Base-by-base conservation (phyloP, 2,329 filamentous ascomycete species). In the Blastomyces parvus region DNA sequence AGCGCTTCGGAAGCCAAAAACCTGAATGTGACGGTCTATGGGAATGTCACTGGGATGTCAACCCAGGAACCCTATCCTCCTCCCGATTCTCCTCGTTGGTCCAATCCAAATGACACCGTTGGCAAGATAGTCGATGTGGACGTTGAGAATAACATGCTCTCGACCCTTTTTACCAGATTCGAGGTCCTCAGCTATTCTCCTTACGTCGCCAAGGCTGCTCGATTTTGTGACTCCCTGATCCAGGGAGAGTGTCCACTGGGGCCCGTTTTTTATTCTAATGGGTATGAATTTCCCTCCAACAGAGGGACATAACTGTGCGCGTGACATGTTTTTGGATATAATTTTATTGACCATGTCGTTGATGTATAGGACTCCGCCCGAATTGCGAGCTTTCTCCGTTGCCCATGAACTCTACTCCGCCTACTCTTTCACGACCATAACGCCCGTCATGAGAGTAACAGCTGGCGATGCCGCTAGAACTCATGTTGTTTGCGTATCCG, bases 391-490 rank as follows among this genome's bases (percentile, higher is more conserved):
- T 1, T 87, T 97, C 72, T 86, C 84, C 62, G 77, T 96, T 40
- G 81, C 82, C 38, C 86, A 91, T 74, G 82, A 90, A 66, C 88
- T 97, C 74, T 80, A 82, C 67, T 90, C 90, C n/a, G 85, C 86
- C 0, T 99, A 96, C 74, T 84, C 90, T 4, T 96, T 99, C 72
- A 83, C 90, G 1, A 93, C 92, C 1, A 86, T 97, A 67, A 82
- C 86, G 7, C 82, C 89, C 9, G 90, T 85, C 0, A 81, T 97
- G 59, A 77, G 84, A 63, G 83, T 97, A 63, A 84, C 88, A 64
- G 89, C 91, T 62, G 92, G 91, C 66, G 88, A 96, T 72, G 65
- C 72, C 0, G 77, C 73, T 1, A 82, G 79, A 19, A 86, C 85
- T 17, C 78, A 84, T 61, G 83, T 97, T 53, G 90, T 87, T 60